These are phyloP conservation scores for Lupinus albus DNA, from an alignment of 306 rosid genomes.

Conservation along the genomic window DNA sequence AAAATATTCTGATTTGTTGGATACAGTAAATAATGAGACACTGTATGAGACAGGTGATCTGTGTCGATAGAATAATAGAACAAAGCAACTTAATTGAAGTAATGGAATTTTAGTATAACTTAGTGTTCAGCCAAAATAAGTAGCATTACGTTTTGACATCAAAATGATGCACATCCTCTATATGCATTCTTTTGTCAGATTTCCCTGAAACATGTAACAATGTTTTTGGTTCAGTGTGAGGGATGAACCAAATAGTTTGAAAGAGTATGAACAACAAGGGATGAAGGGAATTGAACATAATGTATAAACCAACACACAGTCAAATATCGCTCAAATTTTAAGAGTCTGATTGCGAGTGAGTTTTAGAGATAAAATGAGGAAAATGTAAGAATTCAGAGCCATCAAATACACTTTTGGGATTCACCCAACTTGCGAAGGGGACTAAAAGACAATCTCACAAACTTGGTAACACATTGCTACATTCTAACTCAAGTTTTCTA, in stretches of 20 bases:
- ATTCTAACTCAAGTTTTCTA: conserved; percentile 1
- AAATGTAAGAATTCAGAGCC: too few species aligned
- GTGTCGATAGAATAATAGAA: too few species aligned
- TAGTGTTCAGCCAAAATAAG: conserved; percentile 6
- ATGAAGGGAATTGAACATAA: conserved; percentile 4
- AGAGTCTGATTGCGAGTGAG: too few species aligned
- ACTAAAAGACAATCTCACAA: conserved; percentile 9
- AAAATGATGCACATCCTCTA: conserved; percentile 51
- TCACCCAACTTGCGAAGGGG: too few species aligned
- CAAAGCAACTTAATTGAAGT: conserved; percentile 4
- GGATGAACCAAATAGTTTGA: conserved; percentile 11
- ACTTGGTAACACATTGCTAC: not conserved
- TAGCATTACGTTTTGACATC: conserved; percentile 66
- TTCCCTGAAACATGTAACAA: conserved; percentile 62
- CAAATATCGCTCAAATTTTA: too few species aligned
- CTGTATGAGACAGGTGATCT: too few species aligned
- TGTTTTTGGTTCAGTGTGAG: conserved; percentile 8
- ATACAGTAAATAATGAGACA: too few species aligned
- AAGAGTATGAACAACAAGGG: conserved; percentile 4
- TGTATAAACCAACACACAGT: not conserved
- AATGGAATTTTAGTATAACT: not conserved
- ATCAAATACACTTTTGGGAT: too few species aligned
- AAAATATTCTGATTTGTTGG: too few species aligned
- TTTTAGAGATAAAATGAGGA: too few species aligned
- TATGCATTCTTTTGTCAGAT: conserved; percentile 54